Conservation (phyloP, 2,329 filamentous ascomycete genomes). For the Chaetomiaceae sp. region DNA sequence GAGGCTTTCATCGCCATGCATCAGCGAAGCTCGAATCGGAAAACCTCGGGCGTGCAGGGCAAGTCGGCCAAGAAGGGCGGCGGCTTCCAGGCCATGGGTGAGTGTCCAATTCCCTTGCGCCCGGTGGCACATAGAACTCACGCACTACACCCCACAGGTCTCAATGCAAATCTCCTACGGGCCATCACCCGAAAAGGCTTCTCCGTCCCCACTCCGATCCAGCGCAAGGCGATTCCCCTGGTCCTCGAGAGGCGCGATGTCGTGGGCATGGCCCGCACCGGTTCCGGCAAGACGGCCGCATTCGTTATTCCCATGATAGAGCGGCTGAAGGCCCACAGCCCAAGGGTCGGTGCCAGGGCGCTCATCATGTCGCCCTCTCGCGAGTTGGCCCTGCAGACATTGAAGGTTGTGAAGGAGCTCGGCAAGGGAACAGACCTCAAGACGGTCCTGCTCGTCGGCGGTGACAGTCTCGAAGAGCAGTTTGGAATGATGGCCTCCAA, state of each 20-base stretch:
- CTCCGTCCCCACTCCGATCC: slow-evolving; percentile 92
- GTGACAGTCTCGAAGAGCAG: slow-evolving; percentile 93
- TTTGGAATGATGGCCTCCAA: slow-evolving; percentile 90
- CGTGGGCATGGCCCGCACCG: slow-evolving; percentile 98
- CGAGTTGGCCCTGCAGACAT: slow-evolving; percentile 88
- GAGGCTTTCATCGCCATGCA: slow-evolving; percentile 86
- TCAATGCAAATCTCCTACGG: slow-evolving; percentile 79
- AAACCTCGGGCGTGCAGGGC: slow-evolving; percentile 75
- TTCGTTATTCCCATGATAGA: slow-evolving; percentile 99
- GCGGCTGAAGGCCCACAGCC: slow-evolving; percentile 81
- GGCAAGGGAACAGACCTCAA: slow-evolving; percentile 86
- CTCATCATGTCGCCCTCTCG: slow-evolving; percentile 88
- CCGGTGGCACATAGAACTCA: slow-evolving; percentile 1
- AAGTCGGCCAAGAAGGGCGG: slow-evolving; percentile 90
- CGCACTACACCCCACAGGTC: slow-evolving; percentile 41
- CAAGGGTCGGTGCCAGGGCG: slow-evolving; percentile 77
- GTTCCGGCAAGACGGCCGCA: slow-evolving; percentile 95
- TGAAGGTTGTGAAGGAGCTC: slow-evolving; percentile 96
- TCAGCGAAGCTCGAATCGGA: slow-evolving; percentile 84
- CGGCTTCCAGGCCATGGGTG: slow-evolving; percentile 93
- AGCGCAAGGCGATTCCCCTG: slow-evolving; percentile 91
- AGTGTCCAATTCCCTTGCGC: neutral
- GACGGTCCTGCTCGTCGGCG: slow-evolving; percentile 85
- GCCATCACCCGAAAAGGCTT: slow-evolving; percentile 93
- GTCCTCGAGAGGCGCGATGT: slow-evolving; percentile 88